Conservation (phyloP, 1,284 basidiomycete species). For the Singerocomus rubriflavus region DNA sequence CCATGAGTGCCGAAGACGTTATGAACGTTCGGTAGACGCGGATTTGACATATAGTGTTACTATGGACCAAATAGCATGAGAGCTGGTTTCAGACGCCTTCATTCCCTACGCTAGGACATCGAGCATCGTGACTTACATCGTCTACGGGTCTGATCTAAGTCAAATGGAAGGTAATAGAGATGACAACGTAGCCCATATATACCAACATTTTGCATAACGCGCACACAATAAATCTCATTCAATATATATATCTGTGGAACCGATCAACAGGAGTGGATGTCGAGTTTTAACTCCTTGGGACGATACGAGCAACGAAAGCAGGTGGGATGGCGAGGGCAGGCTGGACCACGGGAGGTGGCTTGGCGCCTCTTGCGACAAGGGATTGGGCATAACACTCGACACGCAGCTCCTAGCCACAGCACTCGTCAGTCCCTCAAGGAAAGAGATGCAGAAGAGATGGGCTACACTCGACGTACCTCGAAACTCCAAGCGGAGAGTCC, state of each 20-base stretch:
- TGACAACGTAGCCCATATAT: conserved; percentile 8
- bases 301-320: conserved; percentile 24
- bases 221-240: not conserved
- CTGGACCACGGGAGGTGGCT: conserved; percentile 14
- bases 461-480: conserved; percentile 18
- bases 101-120: not conserved
- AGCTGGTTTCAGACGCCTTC: not conserved
- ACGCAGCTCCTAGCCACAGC: conserved; percentile 22
- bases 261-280: not conserved
- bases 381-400: conserved; percentile 32
- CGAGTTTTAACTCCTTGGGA: conserved; percentile 1
- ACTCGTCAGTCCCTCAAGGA: not conserved
- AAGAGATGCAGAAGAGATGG: no score
- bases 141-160: not conserved
- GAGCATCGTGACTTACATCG: not conserved
- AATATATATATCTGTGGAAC: not conserved
- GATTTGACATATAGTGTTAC: conserved; percentile 34
- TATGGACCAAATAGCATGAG: conserved; percentile 45
- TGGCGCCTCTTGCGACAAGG: conserved; percentile 23
- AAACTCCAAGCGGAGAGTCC: conserved; percentile 30
- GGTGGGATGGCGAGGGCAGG: conserved; percentile 29
- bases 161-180: conserved; percentile 1
- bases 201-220: conserved; percentile 2
- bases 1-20: conserved; percentile 81
- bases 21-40: conserved; percentile 57